phyloP scores from a whole-genome alignment of 2,329 filamentous ascomycete genomes.

The Calonectria leucothoes region DNA sequence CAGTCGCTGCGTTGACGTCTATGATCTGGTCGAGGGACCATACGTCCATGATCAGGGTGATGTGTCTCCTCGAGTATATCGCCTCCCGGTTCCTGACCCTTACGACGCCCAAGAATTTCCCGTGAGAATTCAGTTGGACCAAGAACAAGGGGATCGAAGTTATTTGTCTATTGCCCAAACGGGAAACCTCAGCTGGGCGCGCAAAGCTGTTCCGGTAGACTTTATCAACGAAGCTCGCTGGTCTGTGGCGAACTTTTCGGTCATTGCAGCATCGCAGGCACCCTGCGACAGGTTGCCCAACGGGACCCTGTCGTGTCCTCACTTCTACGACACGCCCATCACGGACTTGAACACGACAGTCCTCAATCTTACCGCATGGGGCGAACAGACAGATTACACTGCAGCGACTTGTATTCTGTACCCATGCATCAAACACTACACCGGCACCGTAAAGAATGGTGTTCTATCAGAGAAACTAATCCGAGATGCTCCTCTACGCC shows the following conservation, averaged over 20 bases:
- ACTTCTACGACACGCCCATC: background rate
- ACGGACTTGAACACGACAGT: background rate
- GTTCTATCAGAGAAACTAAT: background rate
- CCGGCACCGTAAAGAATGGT: background rate
- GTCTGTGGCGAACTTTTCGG: background rate
- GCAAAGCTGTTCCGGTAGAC: background rate
- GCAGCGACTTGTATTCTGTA: background rate
- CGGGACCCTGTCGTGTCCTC: background rate
- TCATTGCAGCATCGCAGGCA: background rate
- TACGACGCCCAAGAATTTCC: background rate
- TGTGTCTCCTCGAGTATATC: background rate
- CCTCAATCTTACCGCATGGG: background rate
- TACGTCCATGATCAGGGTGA: background rate
- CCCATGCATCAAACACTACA: background rate
- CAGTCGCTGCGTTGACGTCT: background rate
- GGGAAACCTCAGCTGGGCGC: background rate
- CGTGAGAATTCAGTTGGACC: background rate
- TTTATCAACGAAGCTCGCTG: background rate
- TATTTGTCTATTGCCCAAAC: background rate
- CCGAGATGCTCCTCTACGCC: background rate
- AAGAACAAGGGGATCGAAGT: background rate
- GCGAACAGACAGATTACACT: background rate
- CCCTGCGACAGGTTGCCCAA: background rate
- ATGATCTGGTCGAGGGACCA: background rate
- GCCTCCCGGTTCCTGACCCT: background rate